Conservation (phyloP, 202 grass and related monocot genomes). For the Sporobolus alterniflorus region DNA sequence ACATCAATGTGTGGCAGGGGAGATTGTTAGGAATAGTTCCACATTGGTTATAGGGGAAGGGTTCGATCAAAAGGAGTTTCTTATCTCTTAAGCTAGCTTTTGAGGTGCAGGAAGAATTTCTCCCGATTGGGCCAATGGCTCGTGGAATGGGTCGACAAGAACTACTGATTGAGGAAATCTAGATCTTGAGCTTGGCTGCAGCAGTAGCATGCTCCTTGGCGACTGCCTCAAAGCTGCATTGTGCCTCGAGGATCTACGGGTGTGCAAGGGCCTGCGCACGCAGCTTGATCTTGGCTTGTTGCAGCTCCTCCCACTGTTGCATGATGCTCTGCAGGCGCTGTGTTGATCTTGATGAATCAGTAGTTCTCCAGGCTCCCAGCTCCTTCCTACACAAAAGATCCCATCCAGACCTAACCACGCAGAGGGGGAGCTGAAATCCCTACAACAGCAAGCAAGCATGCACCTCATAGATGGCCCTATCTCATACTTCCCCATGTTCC, state of each 20-base stretch:
- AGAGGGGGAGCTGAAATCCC: neutral
- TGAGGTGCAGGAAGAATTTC: no score
- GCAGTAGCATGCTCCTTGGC: constrained; percentile 70
- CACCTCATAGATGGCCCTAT: constrained; percentile 80
- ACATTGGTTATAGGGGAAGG: no score
- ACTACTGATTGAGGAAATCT: neutral
- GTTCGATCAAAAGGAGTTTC: no score
- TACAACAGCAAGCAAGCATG: neutral
- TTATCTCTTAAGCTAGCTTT: no score
- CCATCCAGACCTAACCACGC: neutral
- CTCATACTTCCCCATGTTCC: constrained; percentile 64
- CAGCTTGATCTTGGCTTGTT: constrained; percentile 80
- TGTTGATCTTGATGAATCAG: constrained; percentile 81
- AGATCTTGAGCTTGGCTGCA: constrained; percentile 62
- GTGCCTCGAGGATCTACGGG: constrained; percentile 64
- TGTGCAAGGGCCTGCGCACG: constrained; percentile 59
- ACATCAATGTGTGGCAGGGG: no score
- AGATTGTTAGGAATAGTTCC: no score
- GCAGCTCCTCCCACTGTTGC: constrained; percentile 72
- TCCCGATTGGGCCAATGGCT: no score
- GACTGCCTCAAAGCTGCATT: constrained; percentile 61
- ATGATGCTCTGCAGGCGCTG: constrained; percentile 72
- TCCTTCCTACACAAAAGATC: constrained; percentile 55
- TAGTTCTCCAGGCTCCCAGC: constrained; percentile 44
- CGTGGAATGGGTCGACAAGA: neutral